Evolutionary conservation across 306 rosid genomes (phyloP), one percentile per base, ranked within the genome.

Genomic region (Acmispon strigosus): DNA sequence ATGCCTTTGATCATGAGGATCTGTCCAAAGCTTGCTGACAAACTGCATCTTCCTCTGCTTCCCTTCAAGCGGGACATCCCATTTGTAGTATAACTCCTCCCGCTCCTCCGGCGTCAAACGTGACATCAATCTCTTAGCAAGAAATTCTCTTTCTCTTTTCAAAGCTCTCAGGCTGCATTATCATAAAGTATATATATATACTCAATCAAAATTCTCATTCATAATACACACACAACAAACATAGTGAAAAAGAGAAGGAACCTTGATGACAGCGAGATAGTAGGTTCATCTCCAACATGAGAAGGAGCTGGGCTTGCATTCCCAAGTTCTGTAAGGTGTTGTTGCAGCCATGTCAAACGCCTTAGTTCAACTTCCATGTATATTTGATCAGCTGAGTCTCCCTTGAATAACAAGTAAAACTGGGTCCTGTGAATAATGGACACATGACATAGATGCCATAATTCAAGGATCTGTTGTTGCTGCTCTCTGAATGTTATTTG

Each of bases 231-330:
- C 12, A 39, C 0, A 9, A 32, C 37, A 32, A 32, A 32, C 37
- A 32, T 32, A 32, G 27, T 1, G 39, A 60, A 65, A 43, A 41
- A 72, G 54, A 73, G 55, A 67, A 58, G 62, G 45, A 57, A 95
- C 99, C 99, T 87, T 81, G 99, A 95, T 73, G 99, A 91, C 53
- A 90, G 51, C 9, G 99, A 95, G 83, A 95, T 65, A 15, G 90
- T 43, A 34, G 91, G 93, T 49, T 95, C 97, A 1, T 91, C 99
- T 29, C 96, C 99, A 61, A 47, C 81, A 60, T 54, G 86, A 81
- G 99, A 86, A 74, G 99, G 87, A 74, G 99, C 96, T 60, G 97
- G 96, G 82, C 99, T 95, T 24, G 96, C 96, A 83, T 88, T 86
- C 43, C 97, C 99, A 50, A 79, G 87, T 62, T 95, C 91, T 9